These are phyloP conservation scores for Leishmania turanica DNA, from an alignment of 208 protist species.

Conservation along the genomic window DNA sequence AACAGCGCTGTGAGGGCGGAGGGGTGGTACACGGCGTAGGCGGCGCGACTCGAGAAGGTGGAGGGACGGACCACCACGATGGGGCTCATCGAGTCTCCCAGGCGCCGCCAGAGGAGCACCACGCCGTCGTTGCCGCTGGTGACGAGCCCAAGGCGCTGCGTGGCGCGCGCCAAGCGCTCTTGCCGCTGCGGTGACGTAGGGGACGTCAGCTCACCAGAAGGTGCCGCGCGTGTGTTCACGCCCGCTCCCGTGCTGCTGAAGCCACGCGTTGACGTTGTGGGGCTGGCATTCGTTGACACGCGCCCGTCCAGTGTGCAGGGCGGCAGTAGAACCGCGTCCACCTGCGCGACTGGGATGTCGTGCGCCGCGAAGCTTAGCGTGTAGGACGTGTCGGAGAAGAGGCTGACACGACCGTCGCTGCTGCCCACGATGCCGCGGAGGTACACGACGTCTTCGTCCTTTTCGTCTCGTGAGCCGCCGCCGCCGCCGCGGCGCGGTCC, in stretches of 20 bases:
- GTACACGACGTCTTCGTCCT: conserved; percentile 29
- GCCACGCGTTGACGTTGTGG: neutral
- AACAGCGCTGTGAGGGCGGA: conserved; percentile 28
- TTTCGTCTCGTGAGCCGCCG: neutral
- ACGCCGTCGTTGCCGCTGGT: conserved; percentile 53
- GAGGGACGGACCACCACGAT: conserved; percentile 27
- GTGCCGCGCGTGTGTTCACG: neutral
- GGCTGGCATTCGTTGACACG: neutral
- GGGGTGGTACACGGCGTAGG: conserved; percentile 38
- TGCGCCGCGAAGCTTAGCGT: conserved; percentile 76
- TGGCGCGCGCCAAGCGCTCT: conserved; percentile 30
- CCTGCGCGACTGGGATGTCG: conserved; percentile 52
- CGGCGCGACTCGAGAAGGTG: conserved; percentile 25
- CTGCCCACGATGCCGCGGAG: conserved; percentile 72
- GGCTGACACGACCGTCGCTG: conserved; percentile 74
- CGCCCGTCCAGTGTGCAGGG: conserved; percentile 19
- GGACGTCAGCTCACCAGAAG: neutral
- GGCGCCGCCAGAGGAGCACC: conserved; percentile 62
- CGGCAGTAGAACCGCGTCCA: conserved; percentile 48
- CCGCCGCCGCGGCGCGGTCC: neutral
- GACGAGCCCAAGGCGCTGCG: conserved; percentile 63
- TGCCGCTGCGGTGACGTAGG: neutral
- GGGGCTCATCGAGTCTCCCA: conserved; percentile 32
- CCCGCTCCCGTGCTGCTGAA: neutral
- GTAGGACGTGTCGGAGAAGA: conserved; percentile 77